These are phyloP conservation scores for Rhododendron griersonianum DNA, from an alignment of 148 eudicot species.

Conservation along the genomic window DNA sequence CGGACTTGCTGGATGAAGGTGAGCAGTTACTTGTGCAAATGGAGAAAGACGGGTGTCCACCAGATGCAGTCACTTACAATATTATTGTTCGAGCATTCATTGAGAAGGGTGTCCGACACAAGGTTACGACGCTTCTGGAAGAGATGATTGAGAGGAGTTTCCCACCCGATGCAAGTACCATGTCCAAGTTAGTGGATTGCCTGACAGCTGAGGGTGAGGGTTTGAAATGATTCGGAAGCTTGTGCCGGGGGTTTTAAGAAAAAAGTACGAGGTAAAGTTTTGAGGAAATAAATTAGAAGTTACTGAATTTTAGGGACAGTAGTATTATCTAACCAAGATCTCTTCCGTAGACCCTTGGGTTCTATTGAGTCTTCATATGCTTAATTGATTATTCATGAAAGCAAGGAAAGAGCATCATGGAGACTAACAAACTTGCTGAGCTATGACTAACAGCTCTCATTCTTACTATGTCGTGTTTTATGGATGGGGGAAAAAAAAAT, in stretches of 20 bases:
- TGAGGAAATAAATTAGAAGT: not conserved
- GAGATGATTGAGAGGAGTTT: not conserved
- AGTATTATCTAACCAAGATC: not conserved
- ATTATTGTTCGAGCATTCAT: not conserved
- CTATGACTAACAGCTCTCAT: not conserved
- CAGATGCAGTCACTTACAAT: not conserved
- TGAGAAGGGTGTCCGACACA: not conserved
- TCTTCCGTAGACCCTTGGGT: too few species aligned
- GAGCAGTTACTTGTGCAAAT: not conserved
- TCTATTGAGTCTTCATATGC: not conserved
- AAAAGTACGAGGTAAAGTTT: not conserved
- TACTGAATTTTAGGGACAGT: not conserved
- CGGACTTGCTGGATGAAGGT: not conserved
- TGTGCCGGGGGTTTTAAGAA: not conserved
- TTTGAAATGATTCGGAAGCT: not conserved
- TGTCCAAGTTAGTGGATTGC: not conserved
- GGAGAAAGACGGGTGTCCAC: not conserved
- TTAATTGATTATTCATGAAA: not conserved
- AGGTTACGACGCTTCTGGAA: not conserved
- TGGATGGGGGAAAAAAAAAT: not conserved
- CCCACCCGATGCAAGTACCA: not conserved
- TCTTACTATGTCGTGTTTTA: not conserved
- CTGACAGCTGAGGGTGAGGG: not conserved
- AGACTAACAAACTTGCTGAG: not conserved
- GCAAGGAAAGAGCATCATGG: not conserved